phyloP scores from a whole-genome alignment of 2,329 filamentous ascomycete genomes.

The Dactylonectria macrodidyma region DNA sequence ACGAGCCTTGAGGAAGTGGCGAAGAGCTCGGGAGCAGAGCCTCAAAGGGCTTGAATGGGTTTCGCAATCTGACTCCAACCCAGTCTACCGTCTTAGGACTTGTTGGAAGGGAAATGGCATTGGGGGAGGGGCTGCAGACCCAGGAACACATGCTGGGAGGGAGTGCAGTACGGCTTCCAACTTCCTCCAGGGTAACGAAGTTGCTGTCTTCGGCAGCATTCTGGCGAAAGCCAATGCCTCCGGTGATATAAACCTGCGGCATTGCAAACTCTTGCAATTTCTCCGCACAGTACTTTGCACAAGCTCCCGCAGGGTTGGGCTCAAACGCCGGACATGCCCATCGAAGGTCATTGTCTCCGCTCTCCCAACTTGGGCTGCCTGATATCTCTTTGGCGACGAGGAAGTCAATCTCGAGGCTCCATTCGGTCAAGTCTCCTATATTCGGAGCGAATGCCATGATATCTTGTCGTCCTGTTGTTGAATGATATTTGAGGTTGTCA shows the following conservation, averaged over 20 bases:
- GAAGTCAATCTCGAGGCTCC: conserved; percentile 43
- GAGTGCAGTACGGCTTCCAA: not conserved
- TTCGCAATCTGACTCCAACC: conserved; percentile 47
- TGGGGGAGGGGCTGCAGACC: conserved; percentile 33
- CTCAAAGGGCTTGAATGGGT: conserved; percentile 25
- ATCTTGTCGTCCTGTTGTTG: not conserved
- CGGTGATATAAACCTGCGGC: not conserved
- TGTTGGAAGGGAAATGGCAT: conserved; percentile 17
- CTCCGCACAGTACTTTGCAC: conserved; percentile 31
- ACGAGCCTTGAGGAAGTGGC: not conserved
- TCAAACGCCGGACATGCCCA: conserved; percentile 40
- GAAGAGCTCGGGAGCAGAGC: not conserved
- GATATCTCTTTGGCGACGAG: conserved; percentile 40
- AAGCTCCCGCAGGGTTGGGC: conserved; percentile 25
- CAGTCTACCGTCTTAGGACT: conserved; percentile 45
- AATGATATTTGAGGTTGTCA: not conserved
- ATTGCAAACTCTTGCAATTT: conserved; percentile 6
- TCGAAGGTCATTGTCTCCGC: conserved; percentile 2
- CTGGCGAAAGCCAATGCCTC: conserved; percentile 28
- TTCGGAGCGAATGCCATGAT: not conserved
- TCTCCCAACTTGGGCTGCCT: not conserved
- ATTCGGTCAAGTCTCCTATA: conserved; percentile 27
- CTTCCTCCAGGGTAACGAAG: conserved; percentile 2
- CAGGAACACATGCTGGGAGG: conserved; percentile 25
- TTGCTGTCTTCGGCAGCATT: not conserved